Evolutionary conservation across 306 rosid genomes (phyloP).

Genomic region (Sesbania bispinosa): DNA sequence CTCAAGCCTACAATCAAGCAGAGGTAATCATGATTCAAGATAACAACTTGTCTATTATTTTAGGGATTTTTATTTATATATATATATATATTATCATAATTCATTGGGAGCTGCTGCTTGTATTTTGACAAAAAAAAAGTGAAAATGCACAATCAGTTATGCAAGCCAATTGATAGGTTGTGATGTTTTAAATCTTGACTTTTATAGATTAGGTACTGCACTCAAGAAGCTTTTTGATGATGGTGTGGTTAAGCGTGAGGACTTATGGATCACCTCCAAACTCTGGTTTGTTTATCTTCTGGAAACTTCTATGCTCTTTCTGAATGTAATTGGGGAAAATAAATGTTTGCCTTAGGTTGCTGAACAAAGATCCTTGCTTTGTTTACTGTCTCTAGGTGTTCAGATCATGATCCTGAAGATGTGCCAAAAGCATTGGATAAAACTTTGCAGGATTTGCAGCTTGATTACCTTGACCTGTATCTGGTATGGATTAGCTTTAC

Average conservation of each 20-base stretch:
- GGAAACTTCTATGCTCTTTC: neutral
- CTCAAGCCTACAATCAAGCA: conserved; percentile 45
- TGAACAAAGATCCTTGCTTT: conserved; percentile 6
- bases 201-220: conserved; percentile 56
- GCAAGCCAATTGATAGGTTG: neutral
- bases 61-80: neutral
- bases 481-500: conserved; percentile 35
- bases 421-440: conserved; percentile 61
- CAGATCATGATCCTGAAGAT: conserved; percentile 70
- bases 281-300: conserved; percentile 58
- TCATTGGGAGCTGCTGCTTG: no score
- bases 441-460: conserved; percentile 62
- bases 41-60: neutral
- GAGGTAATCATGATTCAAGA: neutral
- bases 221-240: conserved; percentile 57
- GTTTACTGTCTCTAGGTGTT: conserved; percentile 44
- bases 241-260: conserved; percentile 69
- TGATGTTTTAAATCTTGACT: neutral
- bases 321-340: neutral
- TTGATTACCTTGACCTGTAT: conserved; percentile 73
- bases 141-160: neutral
- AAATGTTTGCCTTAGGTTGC: neutral
- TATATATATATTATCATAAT: no score
- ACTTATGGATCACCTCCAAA: conserved; percentile 76
- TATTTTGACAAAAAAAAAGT: neutral